Evolutionary conservation across 371 early-diverging fungal species (phyloP).

Genomic region (Mortierella sp.): DNA sequence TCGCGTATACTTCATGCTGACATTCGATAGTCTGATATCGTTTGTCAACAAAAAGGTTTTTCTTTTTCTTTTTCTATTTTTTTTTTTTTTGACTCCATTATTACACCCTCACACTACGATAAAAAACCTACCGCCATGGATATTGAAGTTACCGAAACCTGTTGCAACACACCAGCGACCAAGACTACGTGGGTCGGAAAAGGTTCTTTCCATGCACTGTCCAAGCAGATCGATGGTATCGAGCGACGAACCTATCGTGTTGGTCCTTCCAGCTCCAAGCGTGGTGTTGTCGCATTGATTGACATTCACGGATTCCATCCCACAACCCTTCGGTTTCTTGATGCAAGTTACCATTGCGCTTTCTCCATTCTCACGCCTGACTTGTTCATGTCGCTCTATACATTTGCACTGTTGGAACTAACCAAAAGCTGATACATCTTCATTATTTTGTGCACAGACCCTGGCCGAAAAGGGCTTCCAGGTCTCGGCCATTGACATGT

Average conservation of each 20-base stretch:
- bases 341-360: slow-evolving; percentile 7
- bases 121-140: slow-evolving; percentile 5
- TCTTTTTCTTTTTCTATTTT: neutral
- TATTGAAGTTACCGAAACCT: slow-evolving; percentile 22
- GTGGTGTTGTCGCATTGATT: slow-evolving; percentile 22
- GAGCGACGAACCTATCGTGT: slow-evolving; percentile 24
- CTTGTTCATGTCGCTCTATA: neutral
- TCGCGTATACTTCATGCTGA: too few species aligned
- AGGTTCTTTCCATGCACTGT: slow-evolving; percentile 25
- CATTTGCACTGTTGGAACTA: neutral
- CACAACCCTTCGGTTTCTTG: slow-evolving; percentile 20
- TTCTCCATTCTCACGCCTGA: neutral
- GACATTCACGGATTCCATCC: slow-evolving; percentile 37
- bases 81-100: neutral
- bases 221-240: slow-evolving; percentile 18
- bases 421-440: neutral
- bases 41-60: neutral
- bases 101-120: too few species aligned
- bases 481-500: slow-evolving; percentile 30
- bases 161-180: slow-evolving; percentile 33
- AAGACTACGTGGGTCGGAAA: slow-evolving; percentile 22
- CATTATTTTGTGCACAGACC: neutral
- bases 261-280: slow-evolving; percentile 17
- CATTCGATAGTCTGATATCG: neutral
- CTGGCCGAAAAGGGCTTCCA: slow-evolving; percentile 29